Evolutionary conservation across 2,329 filamentous ascomycete genomes (phyloP).

Genomic region (Hypoxylon sp.): DNA sequence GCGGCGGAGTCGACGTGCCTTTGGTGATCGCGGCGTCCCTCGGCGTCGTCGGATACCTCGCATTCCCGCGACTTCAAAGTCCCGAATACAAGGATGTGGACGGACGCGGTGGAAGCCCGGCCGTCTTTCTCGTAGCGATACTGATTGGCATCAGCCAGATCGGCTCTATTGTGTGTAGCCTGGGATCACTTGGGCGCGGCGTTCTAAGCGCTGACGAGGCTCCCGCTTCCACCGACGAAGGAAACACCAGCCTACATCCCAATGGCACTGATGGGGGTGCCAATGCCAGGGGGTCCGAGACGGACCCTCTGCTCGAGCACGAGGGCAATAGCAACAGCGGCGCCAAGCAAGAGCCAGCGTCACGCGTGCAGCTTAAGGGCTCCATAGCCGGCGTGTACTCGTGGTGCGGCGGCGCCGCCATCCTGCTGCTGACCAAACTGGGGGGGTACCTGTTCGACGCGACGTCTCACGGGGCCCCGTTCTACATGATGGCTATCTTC

Average conservation of each 20-base stretch:
- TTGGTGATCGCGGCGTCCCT: slow-evolving; percentile 77
- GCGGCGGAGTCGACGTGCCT: slow-evolving; percentile 76
- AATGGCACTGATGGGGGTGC: slow-evolving; percentile 10
- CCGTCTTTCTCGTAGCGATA: slow-evolving; percentile 80
- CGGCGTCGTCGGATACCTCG: slow-evolving; percentile 82
- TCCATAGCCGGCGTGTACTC: slow-evolving; percentile 96
- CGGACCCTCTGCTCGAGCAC: slow-evolving; percentile 53
- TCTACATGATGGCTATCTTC: slow-evolving; percentile 93
- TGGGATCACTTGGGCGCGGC: slow-evolving; percentile 87
- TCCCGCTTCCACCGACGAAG: slow-evolving; percentile 8
- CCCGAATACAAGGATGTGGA: slow-evolving; percentile 77
- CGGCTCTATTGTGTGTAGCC: slow-evolving; percentile 92
- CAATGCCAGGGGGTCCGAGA: slow-evolving; percentile 37
- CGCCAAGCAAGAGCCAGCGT: slow-evolving; percentile 51
- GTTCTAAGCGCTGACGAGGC: slow-evolving; percentile 70
- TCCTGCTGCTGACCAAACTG: slow-evolving; percentile 89
- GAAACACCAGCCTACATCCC: slow-evolving; percentile 23
- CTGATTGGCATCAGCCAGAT: slow-evolving; percentile 94
- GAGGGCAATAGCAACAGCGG: slow-evolving; percentile 54
- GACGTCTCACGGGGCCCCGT: slow-evolving; percentile 80
- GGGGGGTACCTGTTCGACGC: slow-evolving; percentile 89
- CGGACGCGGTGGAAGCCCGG: slow-evolving; percentile 74
- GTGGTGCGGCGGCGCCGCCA: slow-evolving; percentile 88
- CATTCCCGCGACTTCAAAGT: slow-evolving; percentile 80
- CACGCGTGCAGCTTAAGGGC: slow-evolving; percentile 79